Percentiles rank a stretch among this genome's conserved stretches.
phyloP scores from a whole-genome alignment of 495 filamentous ascomycete species.

The Aspergillus ellipticus region DNA sequence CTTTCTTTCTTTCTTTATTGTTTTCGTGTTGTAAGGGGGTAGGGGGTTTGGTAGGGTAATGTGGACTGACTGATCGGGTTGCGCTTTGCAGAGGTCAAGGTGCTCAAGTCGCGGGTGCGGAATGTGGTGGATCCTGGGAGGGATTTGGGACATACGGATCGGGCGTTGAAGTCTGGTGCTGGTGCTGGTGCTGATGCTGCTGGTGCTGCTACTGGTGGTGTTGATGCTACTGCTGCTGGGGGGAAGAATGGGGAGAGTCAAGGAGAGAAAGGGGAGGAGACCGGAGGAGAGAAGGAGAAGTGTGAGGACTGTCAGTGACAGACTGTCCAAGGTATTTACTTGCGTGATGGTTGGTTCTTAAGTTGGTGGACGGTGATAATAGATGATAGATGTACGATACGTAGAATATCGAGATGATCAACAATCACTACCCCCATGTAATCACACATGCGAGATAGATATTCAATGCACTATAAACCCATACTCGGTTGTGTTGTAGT shows the following conservation, averaged over 20 bases:
- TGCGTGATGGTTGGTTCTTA: too few relatives aligned
- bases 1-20: constrained; percentile 5
- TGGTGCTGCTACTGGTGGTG: constrained; percentile 12
- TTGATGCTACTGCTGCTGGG: too few relatives aligned
- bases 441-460: background rate
- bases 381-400: background rate
- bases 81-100: constrained; percentile 62
- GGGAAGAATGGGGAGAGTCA: background rate
- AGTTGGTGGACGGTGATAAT: too few relatives aligned
- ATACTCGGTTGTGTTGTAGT: background rate
- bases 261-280: background rate
- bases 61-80: too few relatives aligned
- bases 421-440: too few relatives aligned
- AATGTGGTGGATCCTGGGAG: constrained; percentile 75
- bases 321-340: too few relatives aligned
- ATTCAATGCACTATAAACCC: constrained; percentile 1
- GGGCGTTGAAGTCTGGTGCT: constrained; percentile 32
- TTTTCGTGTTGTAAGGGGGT: constrained; percentile 8
- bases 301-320: constrained; percentile 52
- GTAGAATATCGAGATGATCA: background rate
- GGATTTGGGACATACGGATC: constrained; percentile 80
- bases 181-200: constrained; percentile 13
- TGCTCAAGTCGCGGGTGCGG: constrained; percentile 83
- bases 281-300: constrained; percentile 11
- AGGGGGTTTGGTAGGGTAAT: background rate